Evolutionary conservation across 169 alveolate genomes (phyloP).

Genomic region (Plasmodium gallinaceum): DNA sequence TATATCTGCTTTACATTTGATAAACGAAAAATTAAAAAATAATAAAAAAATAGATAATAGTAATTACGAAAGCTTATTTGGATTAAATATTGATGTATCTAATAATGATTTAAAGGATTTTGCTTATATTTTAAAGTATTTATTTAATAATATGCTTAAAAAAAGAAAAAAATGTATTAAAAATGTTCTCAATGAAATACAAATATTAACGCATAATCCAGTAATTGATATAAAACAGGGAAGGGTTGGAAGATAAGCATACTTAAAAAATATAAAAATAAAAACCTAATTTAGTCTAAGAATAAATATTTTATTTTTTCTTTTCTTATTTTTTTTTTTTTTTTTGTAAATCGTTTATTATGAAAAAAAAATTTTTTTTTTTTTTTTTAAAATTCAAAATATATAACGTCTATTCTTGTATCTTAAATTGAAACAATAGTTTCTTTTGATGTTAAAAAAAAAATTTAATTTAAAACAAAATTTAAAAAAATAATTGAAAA

Average conservation of each 20-base stretch:
- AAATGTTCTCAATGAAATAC: conserved; percentile 45
- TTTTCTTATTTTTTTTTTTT: neutral
- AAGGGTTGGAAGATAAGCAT: conserved; percentile 37
- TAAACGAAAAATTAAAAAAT: conserved; percentile 69
- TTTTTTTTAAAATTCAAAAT: neutral
- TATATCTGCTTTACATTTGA: conserved; percentile 42
- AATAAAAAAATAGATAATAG: conserved; percentile 48
- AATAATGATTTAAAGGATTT: conserved; percentile 48
- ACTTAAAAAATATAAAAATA: neutral
- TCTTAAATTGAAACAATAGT: conserved; percentile 7
- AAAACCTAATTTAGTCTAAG: neutral
- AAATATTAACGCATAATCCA: conserved; percentile 68
- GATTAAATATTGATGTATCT: conserved; percentile 35
- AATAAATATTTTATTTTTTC: neutral
- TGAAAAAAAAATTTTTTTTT: neutral
- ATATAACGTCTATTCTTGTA: neutral
- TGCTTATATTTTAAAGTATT: conserved; percentile 48
- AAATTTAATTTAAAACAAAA: neutral
- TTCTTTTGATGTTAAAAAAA: conserved; percentile 22
- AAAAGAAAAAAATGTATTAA: conserved; percentile 34
- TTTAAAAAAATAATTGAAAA: neutral
- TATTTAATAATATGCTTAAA: conserved; percentile 32
- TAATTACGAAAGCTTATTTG: conserved; percentile 40
- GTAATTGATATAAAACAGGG: conserved; percentile 68
- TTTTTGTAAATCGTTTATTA: neutral